Percentiles rank a stretch among this genome's conserved stretches.
These are phyloP conservation scores for Mucor mucedo DNA, from an alignment of 371 early-diverging fungal species.

Conservation along the genomic window DNA sequence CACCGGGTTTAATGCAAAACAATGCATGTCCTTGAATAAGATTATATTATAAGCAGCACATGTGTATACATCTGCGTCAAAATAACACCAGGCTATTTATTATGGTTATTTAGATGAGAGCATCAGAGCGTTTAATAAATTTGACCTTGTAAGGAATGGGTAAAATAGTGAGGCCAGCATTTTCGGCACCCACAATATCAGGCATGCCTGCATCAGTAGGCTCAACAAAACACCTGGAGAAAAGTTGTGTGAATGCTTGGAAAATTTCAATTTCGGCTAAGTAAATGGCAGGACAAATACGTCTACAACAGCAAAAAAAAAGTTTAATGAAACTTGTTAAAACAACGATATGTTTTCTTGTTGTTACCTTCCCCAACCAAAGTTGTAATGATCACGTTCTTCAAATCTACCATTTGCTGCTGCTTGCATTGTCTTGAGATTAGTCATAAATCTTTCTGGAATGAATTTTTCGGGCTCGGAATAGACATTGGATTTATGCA, in stretches of 20 bases:
- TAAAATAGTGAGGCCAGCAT: constrained; percentile 2
- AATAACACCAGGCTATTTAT: too few species aligned
- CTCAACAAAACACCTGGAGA: constrained; percentile 10
- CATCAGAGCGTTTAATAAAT: constrained; percentile 4
- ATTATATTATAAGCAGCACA: too few species aligned
- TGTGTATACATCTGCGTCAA: too few species aligned
- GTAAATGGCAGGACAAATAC: constrained; percentile 26
- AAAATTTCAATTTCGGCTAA: constrained; percentile 19
- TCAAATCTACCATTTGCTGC: constrained; percentile 23
- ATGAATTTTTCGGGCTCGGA: constrained; percentile 27
- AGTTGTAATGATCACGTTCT: constrained; percentile 22
- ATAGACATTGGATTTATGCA: constrained; percentile 32
- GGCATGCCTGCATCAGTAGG: constrained; percentile 6
- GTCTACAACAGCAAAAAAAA: background rate
- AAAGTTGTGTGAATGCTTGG: background rate
- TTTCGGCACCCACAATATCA: background rate
- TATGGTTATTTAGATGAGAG: background rate
- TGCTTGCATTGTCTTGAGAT: constrained; percentile 13
- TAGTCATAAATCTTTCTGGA: constrained; percentile 35
- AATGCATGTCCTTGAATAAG: too few species aligned
- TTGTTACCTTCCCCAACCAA: constrained; percentile 29
- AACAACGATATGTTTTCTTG: background rate
- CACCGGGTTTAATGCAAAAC: too few species aligned
- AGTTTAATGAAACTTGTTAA: background rate
- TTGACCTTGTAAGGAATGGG: constrained; percentile 18